Conservation (phyloP, 2,329 filamentous ascomycete genomes). For the Corinectria fuckeliana region DNA sequence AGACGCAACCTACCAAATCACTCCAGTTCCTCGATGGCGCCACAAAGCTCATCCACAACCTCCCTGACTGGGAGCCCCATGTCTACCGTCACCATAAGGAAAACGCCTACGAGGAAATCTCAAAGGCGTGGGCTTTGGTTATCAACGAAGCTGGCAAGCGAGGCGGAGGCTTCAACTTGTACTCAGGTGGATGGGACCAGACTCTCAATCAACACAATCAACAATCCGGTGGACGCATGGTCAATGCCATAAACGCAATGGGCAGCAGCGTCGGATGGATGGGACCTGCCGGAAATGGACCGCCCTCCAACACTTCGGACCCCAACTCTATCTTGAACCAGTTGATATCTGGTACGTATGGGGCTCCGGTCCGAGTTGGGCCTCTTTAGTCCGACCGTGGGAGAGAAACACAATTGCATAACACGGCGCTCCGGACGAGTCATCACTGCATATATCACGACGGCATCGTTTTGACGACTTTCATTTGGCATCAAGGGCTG, state of each 20-base stretch:
- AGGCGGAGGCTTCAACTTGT: slow-evolving; percentile 86
- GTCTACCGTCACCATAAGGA: slow-evolving; percentile 93
- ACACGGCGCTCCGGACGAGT: slow-evolving; percentile 32
- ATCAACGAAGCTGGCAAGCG: slow-evolving; percentile 90
- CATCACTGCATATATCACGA: slow-evolving; percentile 43
- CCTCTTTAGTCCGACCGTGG: slow-evolving; percentile 55
- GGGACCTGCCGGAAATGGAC: slow-evolving; percentile 50
- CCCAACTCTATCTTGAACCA: slow-evolving; percentile 67
- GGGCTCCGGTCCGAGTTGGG: slow-evolving; percentile 67
- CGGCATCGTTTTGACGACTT: slow-evolving; percentile 41
- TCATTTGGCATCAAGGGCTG: slow-evolving; percentile 43
- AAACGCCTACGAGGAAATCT: slow-evolving; percentile 94
- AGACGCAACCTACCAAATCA: slow-evolving; percentile 82
- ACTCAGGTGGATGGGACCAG: slow-evolving; percentile 92
- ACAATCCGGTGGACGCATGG: slow-evolving; percentile 81
- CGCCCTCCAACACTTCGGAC: slow-evolving; percentile 43
- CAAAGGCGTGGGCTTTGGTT: slow-evolving; percentile 89
- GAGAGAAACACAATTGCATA: slow-evolving; percentile 34
- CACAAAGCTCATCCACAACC: slow-evolving; percentile 85
- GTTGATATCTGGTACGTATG: slow-evolving; percentile 66
- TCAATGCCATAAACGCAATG: slow-evolving; percentile 80
- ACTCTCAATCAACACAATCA: slow-evolving; percentile 87
- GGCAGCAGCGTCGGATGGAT: slow-evolving; percentile 80
- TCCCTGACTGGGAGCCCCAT: slow-evolving; percentile 90
- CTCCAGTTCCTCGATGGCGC: slow-evolving; percentile 88